Conservation (phyloP, 257 asterid genomes). For the Nemophila menziesii region DNA sequence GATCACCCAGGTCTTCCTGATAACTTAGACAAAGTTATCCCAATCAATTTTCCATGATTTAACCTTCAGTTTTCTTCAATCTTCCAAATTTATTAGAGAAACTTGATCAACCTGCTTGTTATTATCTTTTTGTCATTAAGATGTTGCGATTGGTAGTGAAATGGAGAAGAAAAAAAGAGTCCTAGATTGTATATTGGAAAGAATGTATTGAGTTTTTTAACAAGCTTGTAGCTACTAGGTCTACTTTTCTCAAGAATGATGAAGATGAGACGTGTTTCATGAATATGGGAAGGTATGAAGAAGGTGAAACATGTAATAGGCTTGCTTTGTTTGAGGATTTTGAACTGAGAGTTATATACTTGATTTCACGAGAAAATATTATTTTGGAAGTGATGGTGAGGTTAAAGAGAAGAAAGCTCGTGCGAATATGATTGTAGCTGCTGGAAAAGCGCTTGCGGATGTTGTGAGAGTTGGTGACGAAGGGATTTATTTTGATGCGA, state of each 20-base stretch:
- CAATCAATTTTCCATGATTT: no score
- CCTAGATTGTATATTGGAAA: slow-evolving; percentile 73
- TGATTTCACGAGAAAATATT: slow-evolving; percentile 69
- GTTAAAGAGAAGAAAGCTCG: slow-evolving; percentile 51
- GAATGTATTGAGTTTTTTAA: slow-evolving; percentile 50
- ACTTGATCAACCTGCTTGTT: no score
- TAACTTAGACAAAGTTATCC: no score
- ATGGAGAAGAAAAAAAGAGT: slow-evolving; percentile 57
- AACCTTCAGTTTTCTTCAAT: no score
- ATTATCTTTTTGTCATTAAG: slow-evolving; percentile 59
- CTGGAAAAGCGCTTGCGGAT: slow-evolving; percentile 85
- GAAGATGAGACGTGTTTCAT: slow-evolving; percentile 77
- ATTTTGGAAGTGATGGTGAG: slow-evolving; percentile 47
- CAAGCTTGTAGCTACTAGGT: slow-evolving; percentile 57
- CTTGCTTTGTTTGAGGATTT: slow-evolving; percentile 84
- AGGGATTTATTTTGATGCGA: slow-evolving; percentile 51
- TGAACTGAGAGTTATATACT: slow-evolving; percentile 90
- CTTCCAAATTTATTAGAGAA: no score
- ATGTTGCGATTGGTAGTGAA: slow-evolving; percentile 65
- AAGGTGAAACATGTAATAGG: slow-evolving; percentile 62
- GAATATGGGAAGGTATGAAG: slow-evolving; percentile 78
- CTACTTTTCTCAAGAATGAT: slow-evolving; percentile 35
- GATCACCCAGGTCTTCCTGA: no score
- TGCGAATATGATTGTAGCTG: slow-evolving; percentile 68
- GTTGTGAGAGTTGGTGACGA: slow-evolving; percentile 48